Evolutionary conservation across 768 basidiomycete species (phyloP).

Genomic region (Pleurotus giganteus): DNA sequence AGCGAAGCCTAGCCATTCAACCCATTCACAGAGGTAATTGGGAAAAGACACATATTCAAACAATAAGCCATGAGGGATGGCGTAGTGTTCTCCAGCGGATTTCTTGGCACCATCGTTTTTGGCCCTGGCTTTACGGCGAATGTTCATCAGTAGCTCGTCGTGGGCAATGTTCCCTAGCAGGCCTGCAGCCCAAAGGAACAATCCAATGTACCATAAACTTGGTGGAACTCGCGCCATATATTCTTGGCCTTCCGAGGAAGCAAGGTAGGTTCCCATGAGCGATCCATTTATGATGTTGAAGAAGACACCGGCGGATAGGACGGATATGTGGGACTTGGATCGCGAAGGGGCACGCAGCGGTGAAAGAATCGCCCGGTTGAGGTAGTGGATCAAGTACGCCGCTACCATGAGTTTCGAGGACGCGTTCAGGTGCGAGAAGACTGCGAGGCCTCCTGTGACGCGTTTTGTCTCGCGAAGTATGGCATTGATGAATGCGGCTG

Average conservation of each 20-base stretch:
- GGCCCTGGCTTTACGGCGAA: conserved; percentile 61
- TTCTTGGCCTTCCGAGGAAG: conserved; percentile 48
- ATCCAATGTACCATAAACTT: conserved; percentile 47
- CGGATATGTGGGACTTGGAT: conserved; percentile 68
- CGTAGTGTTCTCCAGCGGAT: conserved; percentile 53
- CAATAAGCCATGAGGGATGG: conserved; percentile 76
- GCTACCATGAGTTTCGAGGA: conserved; percentile 48
- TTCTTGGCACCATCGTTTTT: conserved; percentile 22
- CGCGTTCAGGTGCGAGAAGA: conserved; percentile 29
- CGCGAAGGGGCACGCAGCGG: conserved; percentile 80
- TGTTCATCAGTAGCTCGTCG: conserved; percentile 85
- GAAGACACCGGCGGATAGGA: conserved; percentile 48
- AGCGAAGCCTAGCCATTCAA: conserved; percentile 90
- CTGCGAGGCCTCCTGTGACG: conserved; percentile 19
- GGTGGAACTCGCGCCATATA: conserved; percentile 35
- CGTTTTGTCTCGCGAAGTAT: conserved; percentile 51
- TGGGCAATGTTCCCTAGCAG: conserved; percentile 80
- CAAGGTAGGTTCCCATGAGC: conserved; percentile 68
- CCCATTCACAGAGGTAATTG: conserved; percentile 94
- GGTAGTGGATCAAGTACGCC: conserved; percentile 74
- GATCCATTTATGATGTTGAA: conserved; percentile 79
- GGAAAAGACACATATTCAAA: conserved; percentile 85
- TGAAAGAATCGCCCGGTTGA: conserved; percentile 78
- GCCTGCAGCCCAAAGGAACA: conserved; percentile 68
- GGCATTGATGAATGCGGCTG: conserved; percentile 48